Percentiles rank a stretch among this genome's conserved stretches.
Conservation (phyloP, 2,329 filamentous ascomycete genomes). For the Colletotrichum gigasporum region DNA sequence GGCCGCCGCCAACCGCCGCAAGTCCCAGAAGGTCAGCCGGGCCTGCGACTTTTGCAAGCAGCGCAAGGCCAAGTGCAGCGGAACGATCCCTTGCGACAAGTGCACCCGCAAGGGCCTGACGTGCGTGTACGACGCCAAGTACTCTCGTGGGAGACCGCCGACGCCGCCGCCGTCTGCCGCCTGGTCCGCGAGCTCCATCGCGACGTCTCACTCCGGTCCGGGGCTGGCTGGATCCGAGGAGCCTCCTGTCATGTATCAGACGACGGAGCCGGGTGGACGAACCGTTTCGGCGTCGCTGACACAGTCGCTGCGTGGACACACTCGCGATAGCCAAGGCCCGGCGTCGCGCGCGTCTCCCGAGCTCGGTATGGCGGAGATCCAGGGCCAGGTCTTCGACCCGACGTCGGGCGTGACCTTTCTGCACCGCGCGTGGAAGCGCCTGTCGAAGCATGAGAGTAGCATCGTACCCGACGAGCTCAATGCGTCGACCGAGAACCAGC, state of each 20-base stretch:
- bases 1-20: conserved; percentile 29
- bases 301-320: neutral
- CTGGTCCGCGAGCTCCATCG: neutral
- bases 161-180: conserved; percentile 40
- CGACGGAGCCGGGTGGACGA: neutral
- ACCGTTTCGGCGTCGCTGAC: neutral
- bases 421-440: conserved; percentile 60
- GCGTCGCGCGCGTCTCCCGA: conserved; percentile 40
- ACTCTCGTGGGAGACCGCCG: conserved; percentile 44
- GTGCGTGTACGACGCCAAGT: conserved; percentile 43
- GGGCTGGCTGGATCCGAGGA: conserved; percentile 11
- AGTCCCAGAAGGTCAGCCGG: conserved; percentile 44
- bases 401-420: conserved; percentile 66
- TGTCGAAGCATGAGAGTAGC: conserved; percentile 52
- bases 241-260: conserved; percentile 14
- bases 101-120: conserved; percentile 38
- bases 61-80: conserved; percentile 49
- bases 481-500: conserved; percentile 47
- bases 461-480: conserved; percentile 36
- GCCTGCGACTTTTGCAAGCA: conserved; percentile 50
- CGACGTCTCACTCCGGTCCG: neutral
- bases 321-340: conserved; percentile 20
- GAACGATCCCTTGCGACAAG: conserved; percentile 44
- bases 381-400: conserved; percentile 64
- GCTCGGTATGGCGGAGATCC: conserved; percentile 47